phyloP scores from a whole-genome alignment of 2,329 filamentous ascomycete species.

The Lachnellula hyalina region DNA sequence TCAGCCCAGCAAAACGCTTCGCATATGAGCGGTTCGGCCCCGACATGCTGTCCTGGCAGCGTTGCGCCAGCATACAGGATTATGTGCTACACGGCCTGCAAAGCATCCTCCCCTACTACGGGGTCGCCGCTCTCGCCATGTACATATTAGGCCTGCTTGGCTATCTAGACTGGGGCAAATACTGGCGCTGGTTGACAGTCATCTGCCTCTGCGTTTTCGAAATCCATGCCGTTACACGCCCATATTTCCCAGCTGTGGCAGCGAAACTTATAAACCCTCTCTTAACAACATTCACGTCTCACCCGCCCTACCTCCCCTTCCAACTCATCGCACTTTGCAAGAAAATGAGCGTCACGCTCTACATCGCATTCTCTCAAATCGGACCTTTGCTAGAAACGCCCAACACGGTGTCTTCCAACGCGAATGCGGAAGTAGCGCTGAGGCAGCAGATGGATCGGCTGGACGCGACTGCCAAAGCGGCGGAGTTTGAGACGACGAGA shows the following conservation, averaged over 20 bases:
- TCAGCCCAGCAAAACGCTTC: conserved; percentile 71
- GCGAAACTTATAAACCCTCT: conserved; percentile 41
- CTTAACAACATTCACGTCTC: conserved; percentile 33
- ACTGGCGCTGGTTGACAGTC: conserved; percentile 59
- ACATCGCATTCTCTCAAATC: conserved; percentile 78
- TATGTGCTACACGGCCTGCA: conserved; percentile 66
- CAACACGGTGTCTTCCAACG: conserved; percentile 24
- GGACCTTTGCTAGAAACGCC: conserved; percentile 55
- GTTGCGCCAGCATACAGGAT: conserved; percentile 65
- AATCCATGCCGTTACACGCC: conserved; percentile 50
- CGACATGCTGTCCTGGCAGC: conserved; percentile 59
- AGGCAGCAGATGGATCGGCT: conserved; percentile 64
- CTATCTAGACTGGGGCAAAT: conserved; percentile 61
- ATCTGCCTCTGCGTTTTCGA: conserved; percentile 51
- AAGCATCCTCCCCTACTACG: conserved; percentile 56
- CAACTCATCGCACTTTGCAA: conserved; percentile 73
- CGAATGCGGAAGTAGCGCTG: conserved; percentile 43
- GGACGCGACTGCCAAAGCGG: conserved; percentile 50
- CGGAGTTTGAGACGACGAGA: conserved; percentile 65
- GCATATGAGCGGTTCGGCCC: conserved; percentile 88
- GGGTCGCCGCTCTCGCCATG: conserved; percentile 49
- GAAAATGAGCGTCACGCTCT: conserved; percentile 70
- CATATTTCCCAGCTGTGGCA: conserved; percentile 44
- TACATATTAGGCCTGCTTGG: conserved; percentile 59
- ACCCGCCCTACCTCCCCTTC: conserved; percentile 72